A percentile compares a stretch with the other conserved stretches of the same genome.
phyloP scores from a whole-genome alignment of 768 basidiomycete genomes.

The Boletus subparvulus region DNA sequence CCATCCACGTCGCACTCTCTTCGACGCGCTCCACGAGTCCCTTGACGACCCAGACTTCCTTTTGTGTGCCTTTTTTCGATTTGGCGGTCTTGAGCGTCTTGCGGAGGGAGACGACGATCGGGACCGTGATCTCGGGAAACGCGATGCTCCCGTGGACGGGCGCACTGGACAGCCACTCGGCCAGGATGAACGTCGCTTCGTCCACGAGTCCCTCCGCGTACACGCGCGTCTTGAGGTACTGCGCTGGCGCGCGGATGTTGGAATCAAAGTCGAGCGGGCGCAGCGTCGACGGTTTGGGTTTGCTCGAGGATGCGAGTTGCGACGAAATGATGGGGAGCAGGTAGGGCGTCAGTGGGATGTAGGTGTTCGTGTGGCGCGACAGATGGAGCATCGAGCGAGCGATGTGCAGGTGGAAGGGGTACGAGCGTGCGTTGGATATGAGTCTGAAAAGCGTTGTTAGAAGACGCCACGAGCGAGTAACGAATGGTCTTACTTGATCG shows the following conservation, averaged over 20 bases:
- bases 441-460: slow-evolving; percentile 53
- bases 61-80: slow-evolving; percentile 39
- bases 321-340: slow-evolving; percentile 84
- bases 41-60: slow-evolving; percentile 67
- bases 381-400: slow-evolving; percentile 86
- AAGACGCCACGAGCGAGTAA: background rate
- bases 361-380: slow-evolving; percentile 77
- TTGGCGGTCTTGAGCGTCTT: slow-evolving; percentile 69
- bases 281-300: slow-evolving; percentile 81
- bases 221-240: slow-evolving; percentile 85
- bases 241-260: slow-evolving; percentile 81
- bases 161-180: slow-evolving; percentile 74
- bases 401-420: slow-evolving; percentile 93
- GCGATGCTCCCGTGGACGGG: slow-evolving; percentile 82
- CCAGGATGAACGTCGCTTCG: slow-evolving; percentile 74
- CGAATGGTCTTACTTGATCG: slow-evolving; percentile 68
- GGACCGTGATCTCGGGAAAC: slow-evolving; percentile 90
- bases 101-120: slow-evolving; percentile 68
- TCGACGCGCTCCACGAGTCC: slow-evolving; percentile 84
- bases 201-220: slow-evolving; percentile 83
- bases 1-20: slow-evolving; percentile 78
- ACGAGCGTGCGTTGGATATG: slow-evolving; percentile 86
- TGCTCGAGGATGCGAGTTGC: slow-evolving; percentile 61
- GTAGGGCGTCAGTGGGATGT: slow-evolving; percentile 85
- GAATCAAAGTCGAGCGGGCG: slow-evolving; percentile 88